Evolutionary conservation across 2,329 filamentous ascomycete species (phyloP).

Genomic region (Periconia sp.): DNA sequence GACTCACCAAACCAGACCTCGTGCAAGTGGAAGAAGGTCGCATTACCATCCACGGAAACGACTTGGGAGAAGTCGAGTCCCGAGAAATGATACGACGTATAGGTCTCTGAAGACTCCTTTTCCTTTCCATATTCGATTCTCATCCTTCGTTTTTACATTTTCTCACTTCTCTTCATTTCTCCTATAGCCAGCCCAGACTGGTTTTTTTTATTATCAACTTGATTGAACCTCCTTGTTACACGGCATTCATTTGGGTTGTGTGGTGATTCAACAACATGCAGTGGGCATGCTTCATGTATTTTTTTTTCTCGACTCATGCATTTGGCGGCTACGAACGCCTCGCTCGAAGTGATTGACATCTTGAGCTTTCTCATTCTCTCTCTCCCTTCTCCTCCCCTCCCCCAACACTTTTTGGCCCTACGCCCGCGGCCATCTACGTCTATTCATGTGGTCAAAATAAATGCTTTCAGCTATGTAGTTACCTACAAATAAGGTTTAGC

Average conservation of each 20-base stretch:
- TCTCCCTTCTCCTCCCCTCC: too few species aligned
- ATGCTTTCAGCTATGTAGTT: not conserved
- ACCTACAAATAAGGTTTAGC: not conserved
- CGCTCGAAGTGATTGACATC: not conserved
- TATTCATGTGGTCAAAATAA: not conserved
- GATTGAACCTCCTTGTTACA: not conserved
- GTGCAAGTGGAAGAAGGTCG: constrained; percentile 55
- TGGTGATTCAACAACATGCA: not conserved
- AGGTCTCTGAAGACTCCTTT: constrained; percentile 16
- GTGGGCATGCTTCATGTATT: not conserved
- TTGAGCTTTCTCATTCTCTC: not conserved
- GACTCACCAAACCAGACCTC: constrained; percentile 51
- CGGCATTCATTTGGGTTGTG: not conserved
- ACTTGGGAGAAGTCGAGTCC: constrained; percentile 33
- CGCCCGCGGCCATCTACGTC: too few species aligned
- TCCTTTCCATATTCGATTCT: not conserved
- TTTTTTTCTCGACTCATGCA: too few species aligned
- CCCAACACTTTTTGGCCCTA: too few species aligned
- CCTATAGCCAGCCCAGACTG: not conserved
- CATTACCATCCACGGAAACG: constrained; percentile 34
- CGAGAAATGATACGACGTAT: constrained; percentile 37
- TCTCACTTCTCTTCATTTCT: not conserved
- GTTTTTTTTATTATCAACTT: not conserved
- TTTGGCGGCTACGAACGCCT: too few species aligned
- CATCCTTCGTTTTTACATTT: too few species aligned